Evolutionary conservation across 2,329 filamentous ascomycete species (phyloP).

Genomic region (Rugonectria rugulosa): DNA sequence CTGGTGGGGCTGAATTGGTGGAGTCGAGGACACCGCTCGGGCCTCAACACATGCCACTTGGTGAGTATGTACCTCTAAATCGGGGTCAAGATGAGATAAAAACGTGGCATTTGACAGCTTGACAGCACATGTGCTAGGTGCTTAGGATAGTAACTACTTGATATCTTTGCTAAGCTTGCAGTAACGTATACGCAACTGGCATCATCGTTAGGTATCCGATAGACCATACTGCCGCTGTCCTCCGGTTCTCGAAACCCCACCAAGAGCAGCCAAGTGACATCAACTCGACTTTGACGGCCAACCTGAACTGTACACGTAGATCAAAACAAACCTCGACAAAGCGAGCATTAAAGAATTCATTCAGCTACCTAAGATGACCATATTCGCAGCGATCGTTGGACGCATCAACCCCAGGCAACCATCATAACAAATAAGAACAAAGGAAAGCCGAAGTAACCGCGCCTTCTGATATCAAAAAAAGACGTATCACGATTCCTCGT

Average conservation of each 20-base stretch:
- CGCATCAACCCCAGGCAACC: conserved; percentile 47
- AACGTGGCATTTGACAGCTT: conserved; percentile 2
- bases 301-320: background rate
- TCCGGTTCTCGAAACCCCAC: background rate
- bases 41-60: conserved; percentile 15
- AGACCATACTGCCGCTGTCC: background rate
- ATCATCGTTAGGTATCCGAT: no score
- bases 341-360: conserved; percentile 48
- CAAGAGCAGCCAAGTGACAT: background rate
- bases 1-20: conserved; percentile 21
- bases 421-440: conserved; percentile 50
- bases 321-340: conserved; percentile 7
- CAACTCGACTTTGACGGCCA: background rate
- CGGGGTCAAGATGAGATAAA: background rate
- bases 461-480: conserved; percentile 51
- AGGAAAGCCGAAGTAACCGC: conserved; percentile 50
- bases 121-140: background rate
- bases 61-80: background rate
- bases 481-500: conserved; percentile 47
- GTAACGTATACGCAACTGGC: no score
- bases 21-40: conserved; percentile 32
- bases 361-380: conserved; percentile 49
- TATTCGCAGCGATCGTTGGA: conserved; percentile 48
- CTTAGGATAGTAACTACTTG: no score
- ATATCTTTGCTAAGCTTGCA: no score